phyloP scores from a whole-genome alignment of 352 stramenopile genomes.

The Pythium monospermum region DNA sequence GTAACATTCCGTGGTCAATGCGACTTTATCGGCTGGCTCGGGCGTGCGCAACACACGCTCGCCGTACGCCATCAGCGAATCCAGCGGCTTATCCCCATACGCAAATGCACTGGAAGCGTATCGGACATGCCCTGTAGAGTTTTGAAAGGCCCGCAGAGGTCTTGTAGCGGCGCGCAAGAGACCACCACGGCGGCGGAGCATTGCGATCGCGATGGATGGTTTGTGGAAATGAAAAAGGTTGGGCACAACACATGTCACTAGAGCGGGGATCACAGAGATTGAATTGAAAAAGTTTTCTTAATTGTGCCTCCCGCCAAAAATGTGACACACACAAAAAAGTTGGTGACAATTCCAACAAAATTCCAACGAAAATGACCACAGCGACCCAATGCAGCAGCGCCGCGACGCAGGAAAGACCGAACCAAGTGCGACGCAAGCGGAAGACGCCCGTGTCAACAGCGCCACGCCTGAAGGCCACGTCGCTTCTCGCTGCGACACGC shows the following conservation, averaged over 20 bases:
- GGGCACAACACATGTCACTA: conserved; percentile 16
- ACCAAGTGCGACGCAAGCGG: conserved; percentile 24
- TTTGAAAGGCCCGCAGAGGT: not conserved
- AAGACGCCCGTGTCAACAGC: conserved; percentile 25
- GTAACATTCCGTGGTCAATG: conserved; percentile 55
- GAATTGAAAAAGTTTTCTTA: not conserved
- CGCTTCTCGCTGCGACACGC: conserved; percentile 36
- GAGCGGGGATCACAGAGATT: not conserved
- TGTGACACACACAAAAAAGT: too few relatives aligned
- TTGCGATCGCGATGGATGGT: not conserved
- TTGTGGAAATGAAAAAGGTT: too few relatives aligned
- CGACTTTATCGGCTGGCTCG: conserved; percentile 54
- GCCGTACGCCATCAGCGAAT: conserved; percentile 63
- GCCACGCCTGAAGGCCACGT: conserved; percentile 33
- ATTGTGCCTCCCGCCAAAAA: conserved; percentile 15
- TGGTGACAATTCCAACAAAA: not conserved
- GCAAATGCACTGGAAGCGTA: not conserved
- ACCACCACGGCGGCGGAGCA: conserved; percentile 4
- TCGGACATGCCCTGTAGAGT: not conserved
- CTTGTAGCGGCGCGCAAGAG: not conserved
- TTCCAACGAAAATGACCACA: not conserved
- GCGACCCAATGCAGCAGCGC: not conserved
- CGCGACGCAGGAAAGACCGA: conserved; percentile 6
- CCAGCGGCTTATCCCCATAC: conserved; percentile 5
- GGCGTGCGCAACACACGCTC: conserved; percentile 45